Evolutionary conservation across 495 filamentous ascomycete genomes (phyloP), one percentile per base, ranked within the genome.

Genomic region (Talaromyces liani): DNA sequence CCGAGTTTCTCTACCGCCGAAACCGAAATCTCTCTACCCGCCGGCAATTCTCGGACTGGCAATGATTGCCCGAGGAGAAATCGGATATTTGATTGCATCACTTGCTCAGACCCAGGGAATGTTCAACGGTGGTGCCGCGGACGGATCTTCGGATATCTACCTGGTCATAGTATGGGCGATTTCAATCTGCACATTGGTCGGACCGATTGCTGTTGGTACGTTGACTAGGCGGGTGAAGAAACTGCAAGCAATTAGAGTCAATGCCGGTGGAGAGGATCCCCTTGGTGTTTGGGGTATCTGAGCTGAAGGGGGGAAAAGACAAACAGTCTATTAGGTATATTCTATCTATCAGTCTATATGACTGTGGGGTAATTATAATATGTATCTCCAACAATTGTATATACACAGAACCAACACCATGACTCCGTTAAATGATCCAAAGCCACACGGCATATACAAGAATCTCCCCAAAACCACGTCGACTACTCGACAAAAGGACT

Each of bases 1-100:
- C 9, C 53, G 27, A 6, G n/a, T 27, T 2, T 60, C 64, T 8
- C 61, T 65, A 7, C 70, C 72, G 7, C 65, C 74, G 0, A 82
- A 82, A 33, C 81, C 82, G 0, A 75, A 78, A 36, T 87, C 84
- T 4, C 74, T 87, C 4, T 86, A 88, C 57, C 85, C 87, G 6
- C 71, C 85, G 2, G 71, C 79, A 0, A 84, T 91, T 7, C 65
- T 91, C 14, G 79, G 80, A 0, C 68, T 77, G 39, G 83, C 88
- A 0, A 93, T 93, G 89, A 82, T 88, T 0, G 84, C 91, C 0
- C 81, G 89, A 36, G 91, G 90, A 3, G 90, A 96, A 69, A 88
- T 93, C 27, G 90, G 89, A 0, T 90, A 91, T 62, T 73, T 93
- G 22, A 90, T 94, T 63, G 86, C 89, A 6, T 86, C 89, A 3